Percentiles rank a stretch among this genome's conserved stretches.
Conservation (phyloP, 441 rosid species). For the Cnidoscolus chayamansa region DNA sequence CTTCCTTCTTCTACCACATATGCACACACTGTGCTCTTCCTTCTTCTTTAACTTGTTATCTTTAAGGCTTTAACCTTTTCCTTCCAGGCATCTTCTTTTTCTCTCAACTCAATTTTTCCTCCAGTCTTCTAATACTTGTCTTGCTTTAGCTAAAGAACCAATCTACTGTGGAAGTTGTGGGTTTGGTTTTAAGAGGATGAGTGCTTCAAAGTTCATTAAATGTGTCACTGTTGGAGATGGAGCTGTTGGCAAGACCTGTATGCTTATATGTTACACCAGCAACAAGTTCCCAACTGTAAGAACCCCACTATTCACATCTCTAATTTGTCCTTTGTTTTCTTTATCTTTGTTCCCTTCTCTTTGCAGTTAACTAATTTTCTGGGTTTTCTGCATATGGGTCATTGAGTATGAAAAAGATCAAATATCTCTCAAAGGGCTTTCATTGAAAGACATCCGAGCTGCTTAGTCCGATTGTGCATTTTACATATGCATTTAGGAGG, state of each 20-base stretch:
- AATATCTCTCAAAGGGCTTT: background rate
- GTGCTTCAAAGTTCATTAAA: conserved; percentile 91
- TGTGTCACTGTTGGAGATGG: conserved; percentile 99
- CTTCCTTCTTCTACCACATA: background rate
- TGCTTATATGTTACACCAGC: conserved; percentile 96
- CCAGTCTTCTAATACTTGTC: conserved; percentile 1
- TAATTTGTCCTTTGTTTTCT: background rate
- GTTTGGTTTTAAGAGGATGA: conserved; percentile 38
- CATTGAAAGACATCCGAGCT: background rate
- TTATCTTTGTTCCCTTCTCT: background rate
- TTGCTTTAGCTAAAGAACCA: conserved; percentile 17
- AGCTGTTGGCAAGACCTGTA: conserved; percentile 97
- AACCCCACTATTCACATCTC: conserved; percentile 7
- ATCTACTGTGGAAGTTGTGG: conserved; percentile 7
- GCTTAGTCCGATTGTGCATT: background rate
- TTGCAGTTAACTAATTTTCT: background rate
- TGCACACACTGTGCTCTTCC: conserved; percentile 7
- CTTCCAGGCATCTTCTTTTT: conserved; percentile 18
- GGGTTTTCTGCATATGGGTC: conserved; percentile 19
- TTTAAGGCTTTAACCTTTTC: conserved; percentile 14
- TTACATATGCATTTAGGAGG: background rate
- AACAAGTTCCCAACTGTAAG: conserved; percentile 91
- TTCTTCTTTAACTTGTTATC: conserved; percentile 11
- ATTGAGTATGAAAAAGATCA: background rate
- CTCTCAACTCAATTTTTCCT: conserved; percentile 19